These are phyloP conservation scores for Candida stauntonica DNA, from an alignment of 805 yeast genomes.

Conservation along the genomic window DNA sequence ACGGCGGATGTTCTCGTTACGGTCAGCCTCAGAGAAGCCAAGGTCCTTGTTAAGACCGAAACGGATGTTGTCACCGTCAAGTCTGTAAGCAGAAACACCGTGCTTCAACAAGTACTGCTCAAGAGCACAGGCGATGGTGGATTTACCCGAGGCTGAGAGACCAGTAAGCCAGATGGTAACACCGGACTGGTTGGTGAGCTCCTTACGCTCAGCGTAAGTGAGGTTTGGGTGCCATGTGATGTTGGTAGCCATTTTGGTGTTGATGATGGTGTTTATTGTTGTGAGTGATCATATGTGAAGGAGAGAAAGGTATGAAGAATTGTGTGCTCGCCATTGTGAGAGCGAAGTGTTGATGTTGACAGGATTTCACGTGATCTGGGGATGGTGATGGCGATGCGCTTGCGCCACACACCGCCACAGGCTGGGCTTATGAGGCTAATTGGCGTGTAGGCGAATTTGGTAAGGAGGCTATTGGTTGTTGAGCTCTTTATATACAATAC, in stretches of 20 bases:
- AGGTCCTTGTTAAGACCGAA: slow-evolving; percentile 94
- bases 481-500: too few relatives aligned
- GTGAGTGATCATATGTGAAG: background rate
- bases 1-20: slow-evolving; percentile 93
- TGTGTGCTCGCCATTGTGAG: slow-evolving; percentile 9
- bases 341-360: slow-evolving; percentile 18
- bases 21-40: slow-evolving; percentile 86
- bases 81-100: slow-evolving; percentile 72
- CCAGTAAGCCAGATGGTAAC: slow-evolving; percentile 96
- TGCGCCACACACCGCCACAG: slow-evolving; percentile 5
- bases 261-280: too few relatives aligned
- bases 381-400: background rate
- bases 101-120: slow-evolving; percentile 75
- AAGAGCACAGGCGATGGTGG: slow-evolving; percentile 88
- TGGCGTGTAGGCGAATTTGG: too few relatives aligned
- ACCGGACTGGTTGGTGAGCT: slow-evolving; percentile 73
- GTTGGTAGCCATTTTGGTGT: slow-evolving; percentile 81
- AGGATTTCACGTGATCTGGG: slow-evolving; percentile 27
- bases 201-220: slow-evolving; percentile 74
- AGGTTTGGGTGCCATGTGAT: slow-evolving; percentile 95
- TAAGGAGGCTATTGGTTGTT: too few relatives aligned
- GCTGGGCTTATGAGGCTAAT: too few relatives aligned
- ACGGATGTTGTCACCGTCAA: slow-evolving; percentile 93
- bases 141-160: slow-evolving; percentile 87
- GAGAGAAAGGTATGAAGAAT: background rate